Conservation (phyloP, 176 grass and related monocot species). For the Phragmites australis region DNA sequence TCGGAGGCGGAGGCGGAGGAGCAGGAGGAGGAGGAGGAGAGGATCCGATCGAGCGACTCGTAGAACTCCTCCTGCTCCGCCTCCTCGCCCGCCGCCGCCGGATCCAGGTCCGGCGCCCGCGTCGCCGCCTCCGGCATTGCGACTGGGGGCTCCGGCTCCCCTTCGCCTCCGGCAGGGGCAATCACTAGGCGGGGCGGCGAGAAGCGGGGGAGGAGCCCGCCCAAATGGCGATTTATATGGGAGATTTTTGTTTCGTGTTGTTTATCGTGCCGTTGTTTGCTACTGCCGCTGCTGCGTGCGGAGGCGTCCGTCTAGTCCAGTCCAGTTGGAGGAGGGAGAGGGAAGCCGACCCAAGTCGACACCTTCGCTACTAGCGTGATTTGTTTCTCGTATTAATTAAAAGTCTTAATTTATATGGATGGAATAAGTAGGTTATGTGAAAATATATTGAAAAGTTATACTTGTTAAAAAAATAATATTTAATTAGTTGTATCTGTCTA, state of each 20-base stretch:
- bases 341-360: background rate
- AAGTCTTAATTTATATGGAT: too few relatives aligned
- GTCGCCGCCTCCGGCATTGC: slow-evolving; percentile 48
- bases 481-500: too few relatives aligned
- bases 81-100: background rate
- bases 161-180: slow-evolving; percentile 17
- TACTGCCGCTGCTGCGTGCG: slow-evolving; percentile 14
- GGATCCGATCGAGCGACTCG: slow-evolving; percentile 98
- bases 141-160: background rate
- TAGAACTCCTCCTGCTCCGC: slow-evolving; percentile 64
- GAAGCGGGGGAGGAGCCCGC: slow-evolving; percentile 2
- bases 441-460: too few relatives aligned
- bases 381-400: too few relatives aligned
- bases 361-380: too few relatives aligned
- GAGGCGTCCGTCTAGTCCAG: background rate
- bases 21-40: slow-evolving; percentile 95
- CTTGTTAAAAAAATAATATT: too few relatives aligned
- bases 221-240: slow-evolving; percentile 34
- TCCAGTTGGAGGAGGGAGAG: background rate
- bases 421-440: too few relatives aligned
- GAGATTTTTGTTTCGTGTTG: slow-evolving; percentile 14
- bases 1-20: slow-evolving; percentile 92
- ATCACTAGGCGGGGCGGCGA: slow-evolving; percentile 4
- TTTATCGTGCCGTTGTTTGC: background rate
- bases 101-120: slow-evolving; percentile 9